These are phyloP conservation scores for Ophiostoma novo-ulmi DNA, from an alignment of 2,329 filamentous ascomycete species.

Conservation along the genomic window DNA sequence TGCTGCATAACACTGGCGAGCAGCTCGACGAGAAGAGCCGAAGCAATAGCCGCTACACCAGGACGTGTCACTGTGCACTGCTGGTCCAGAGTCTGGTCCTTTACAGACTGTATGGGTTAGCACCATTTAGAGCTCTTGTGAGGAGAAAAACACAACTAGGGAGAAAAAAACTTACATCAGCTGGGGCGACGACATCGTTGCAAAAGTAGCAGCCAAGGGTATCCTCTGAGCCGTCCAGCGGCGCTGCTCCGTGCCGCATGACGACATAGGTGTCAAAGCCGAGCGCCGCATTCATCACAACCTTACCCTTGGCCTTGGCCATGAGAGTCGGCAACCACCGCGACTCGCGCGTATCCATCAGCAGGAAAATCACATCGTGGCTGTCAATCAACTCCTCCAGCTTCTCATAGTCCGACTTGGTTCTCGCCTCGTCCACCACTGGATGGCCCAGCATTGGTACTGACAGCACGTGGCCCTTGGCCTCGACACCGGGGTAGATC, in stretches of 20 bases:
- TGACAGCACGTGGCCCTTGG: conserved; percentile 71
- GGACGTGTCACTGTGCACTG: conserved; percentile 96
- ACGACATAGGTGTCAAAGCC: conserved; percentile 97
- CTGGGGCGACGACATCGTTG: conserved; percentile 92
- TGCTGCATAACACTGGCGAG: conserved; percentile 85
- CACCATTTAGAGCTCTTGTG: background rate
- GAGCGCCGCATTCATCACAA: conserved; percentile 92
- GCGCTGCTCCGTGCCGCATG: conserved; percentile 82
- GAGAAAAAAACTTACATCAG: conserved; percentile 62
- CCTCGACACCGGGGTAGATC: conserved; percentile 87
- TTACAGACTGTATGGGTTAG: conserved; percentile 62
- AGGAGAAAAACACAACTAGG: background rate
- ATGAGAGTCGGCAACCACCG: conserved; percentile 95
- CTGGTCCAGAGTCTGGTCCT: conserved; percentile 91
- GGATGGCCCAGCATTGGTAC: conserved; percentile 96
- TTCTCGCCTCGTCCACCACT: conserved; percentile 65
- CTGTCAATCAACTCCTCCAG: conserved; percentile 69
- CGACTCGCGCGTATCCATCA: conserved; percentile 94
- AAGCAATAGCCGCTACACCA: conserved; percentile 86
- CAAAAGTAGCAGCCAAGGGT: conserved; percentile 96
- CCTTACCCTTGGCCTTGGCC: conserved; percentile 86
- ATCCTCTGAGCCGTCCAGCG: conserved; percentile 50
- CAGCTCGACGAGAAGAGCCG: conserved; percentile 83
- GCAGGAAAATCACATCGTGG: conserved; percentile 90
- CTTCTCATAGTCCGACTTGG: conserved; percentile 67